phyloP scores from a whole-genome alignment of 768 basidiomycete species.

The Boletus pseudopeckii region DNA sequence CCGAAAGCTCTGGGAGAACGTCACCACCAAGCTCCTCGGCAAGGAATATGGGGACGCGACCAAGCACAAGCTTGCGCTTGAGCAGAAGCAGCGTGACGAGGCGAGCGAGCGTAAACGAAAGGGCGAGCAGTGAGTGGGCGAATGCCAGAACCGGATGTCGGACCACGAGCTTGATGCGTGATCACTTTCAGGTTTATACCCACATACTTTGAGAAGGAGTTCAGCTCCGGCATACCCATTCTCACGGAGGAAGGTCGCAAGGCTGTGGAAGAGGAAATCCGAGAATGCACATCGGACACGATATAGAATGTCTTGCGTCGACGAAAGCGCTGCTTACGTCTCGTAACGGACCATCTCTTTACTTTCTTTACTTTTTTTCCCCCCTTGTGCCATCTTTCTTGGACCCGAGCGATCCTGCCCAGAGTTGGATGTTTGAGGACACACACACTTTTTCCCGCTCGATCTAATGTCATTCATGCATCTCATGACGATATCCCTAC shows the following conservation, averaged over 20 bases:
- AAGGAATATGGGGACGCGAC: slow-evolving; percentile 94
- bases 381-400: slow-evolving; percentile 7
- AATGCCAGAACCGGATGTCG: background rate
- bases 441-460: background rate
- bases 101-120: slow-evolving; percentile 84
- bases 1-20: slow-evolving; percentile 80
- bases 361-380: background rate
- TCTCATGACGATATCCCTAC: slow-evolving; percentile 29
- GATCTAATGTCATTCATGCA: slow-evolving; percentile 13
- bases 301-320: slow-evolving; percentile 9
- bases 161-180: background rate
- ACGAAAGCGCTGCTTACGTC: background rate
- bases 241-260: slow-evolving; percentile 67
- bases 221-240: slow-evolving; percentile 59
- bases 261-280: slow-evolving; percentile 73
- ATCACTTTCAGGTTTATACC: slow-evolving; percentile 58
- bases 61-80: slow-evolving; percentile 85
- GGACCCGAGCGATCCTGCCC: background rate
- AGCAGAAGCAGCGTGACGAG: slow-evolving; percentile 89
- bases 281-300: slow-evolving; percentile 14
- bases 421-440: slow-evolving; percentile 7
- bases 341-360: slow-evolving; percentile 4
- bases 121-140: slow-evolving; percentile 63
- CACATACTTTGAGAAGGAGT: slow-evolving; percentile 68
- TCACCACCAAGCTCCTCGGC: slow-evolving; percentile 67